Percentiles rank a stretch among this genome's conserved stretches.
These are phyloP conservation scores for Cladorrhinum sp. DNA, from an alignment of 2,329 filamentous ascomycete genomes.

Conservation along the genomic window DNA sequence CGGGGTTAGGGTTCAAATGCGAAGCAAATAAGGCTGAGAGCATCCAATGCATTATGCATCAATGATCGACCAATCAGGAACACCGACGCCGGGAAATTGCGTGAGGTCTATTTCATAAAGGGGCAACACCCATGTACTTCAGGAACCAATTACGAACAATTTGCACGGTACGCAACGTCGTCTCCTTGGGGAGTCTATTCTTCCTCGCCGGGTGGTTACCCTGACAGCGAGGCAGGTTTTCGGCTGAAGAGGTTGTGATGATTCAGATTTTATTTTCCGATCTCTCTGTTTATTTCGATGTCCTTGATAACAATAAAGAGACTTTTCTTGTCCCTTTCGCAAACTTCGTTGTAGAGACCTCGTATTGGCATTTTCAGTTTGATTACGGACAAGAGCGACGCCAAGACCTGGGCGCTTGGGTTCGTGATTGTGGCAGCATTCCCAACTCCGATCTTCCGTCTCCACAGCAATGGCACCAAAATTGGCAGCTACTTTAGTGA, in stretches of 20 bases:
- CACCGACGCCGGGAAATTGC: neutral
- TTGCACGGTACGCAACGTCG: neutral
- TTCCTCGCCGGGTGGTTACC: neutral
- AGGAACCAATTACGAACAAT: neutral
- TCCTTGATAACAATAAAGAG: neutral
- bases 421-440: neutral
- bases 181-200: neutral
- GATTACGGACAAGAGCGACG: constrained; percentile 14
- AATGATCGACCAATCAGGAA: neutral
- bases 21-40: neutral
- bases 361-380: constrained; percentile 19
- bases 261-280: neutral
- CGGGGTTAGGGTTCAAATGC: neutral
- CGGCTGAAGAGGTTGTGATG: neutral
- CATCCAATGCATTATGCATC: neutral
- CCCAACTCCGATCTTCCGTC: constrained; percentile 9
- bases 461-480: neutral
- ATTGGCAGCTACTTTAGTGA: neutral
- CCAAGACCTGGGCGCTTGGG: constrained; percentile 14
- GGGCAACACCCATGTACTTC: neutral
- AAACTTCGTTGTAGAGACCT: neutral
- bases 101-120: neutral
- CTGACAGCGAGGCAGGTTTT: neutral
- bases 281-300: neutral
- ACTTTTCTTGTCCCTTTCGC: no score